Evolutionary conservation across 164 flowering plant species (phyloP).

Genomic region (Litsea cubeba): DNA sequence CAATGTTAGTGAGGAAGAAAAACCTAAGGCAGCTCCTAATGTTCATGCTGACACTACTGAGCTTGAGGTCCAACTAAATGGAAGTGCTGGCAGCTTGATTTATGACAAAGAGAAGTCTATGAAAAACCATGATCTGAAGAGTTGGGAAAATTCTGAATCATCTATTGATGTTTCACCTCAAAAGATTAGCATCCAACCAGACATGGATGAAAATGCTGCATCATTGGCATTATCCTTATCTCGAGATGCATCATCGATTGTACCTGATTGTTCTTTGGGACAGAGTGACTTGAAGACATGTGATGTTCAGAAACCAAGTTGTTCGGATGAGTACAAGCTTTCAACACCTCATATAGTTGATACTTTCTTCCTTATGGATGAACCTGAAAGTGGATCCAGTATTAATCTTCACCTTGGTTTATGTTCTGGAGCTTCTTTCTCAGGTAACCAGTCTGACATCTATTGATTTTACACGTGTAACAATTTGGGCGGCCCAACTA

Average conservation of each 20-base stretch:
- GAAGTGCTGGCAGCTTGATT: conserved; percentile 1
- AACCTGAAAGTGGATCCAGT: conserved; percentile 25
- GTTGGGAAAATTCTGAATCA: neutral
- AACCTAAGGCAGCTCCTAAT: conserved; percentile 12
- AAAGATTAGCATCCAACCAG: conserved; percentile 16
- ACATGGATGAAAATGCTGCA: conserved; percentile 20
- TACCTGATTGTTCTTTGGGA: conserved; percentile 20
- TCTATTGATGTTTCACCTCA: conserved; percentile 2
- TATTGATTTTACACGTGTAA: neutral
- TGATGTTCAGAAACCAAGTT: conserved; percentile 16
- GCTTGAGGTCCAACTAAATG: conserved; percentile 10
- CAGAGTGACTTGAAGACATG: conserved; percentile 19
- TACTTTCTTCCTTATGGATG: conserved; percentile 9
- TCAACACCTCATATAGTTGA: conserved; percentile 12
- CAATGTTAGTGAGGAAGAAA: conserved; percentile 15
- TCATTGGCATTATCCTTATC: conserved; percentile 33
- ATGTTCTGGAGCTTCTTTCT: conserved; percentile 27
- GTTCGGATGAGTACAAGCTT: conserved; percentile 12
- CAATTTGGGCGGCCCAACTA: neutral
- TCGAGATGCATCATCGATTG: conserved; percentile 20
- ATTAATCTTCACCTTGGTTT: conserved; percentile 40
- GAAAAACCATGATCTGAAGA: neutral
- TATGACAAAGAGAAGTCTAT: neutral
- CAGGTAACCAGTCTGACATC: conserved; percentile 26
- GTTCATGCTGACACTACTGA: conserved; percentile 11